Conservation (phyloP, 2,329 filamentous ascomycete species). For the Zelopaecilomyces penicillatus region DNA sequence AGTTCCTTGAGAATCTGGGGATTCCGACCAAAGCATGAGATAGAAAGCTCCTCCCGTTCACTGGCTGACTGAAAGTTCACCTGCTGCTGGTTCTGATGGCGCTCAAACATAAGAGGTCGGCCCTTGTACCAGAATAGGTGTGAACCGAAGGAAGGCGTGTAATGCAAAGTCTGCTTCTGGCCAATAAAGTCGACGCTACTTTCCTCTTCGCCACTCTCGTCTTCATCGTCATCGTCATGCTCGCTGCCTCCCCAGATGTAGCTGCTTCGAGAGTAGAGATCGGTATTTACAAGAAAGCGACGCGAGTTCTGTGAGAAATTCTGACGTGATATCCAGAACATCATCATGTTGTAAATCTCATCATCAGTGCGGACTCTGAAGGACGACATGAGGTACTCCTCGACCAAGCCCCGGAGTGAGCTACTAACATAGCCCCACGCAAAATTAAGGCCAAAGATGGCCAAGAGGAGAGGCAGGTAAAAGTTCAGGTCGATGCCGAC, state of each 20-base stretch:
- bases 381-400: conserved; percentile 52
- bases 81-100: conserved; percentile 39
- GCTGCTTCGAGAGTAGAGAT: conserved; percentile 45
- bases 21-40: conserved; percentile 54
- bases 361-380: conserved; percentile 61
- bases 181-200: conserved; percentile 25
- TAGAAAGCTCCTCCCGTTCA: conserved; percentile 49
- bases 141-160: conserved; percentile 58
- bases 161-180: conserved; percentile 44
- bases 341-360: conserved; percentile 64
- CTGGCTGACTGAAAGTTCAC: conserved; percentile 31
- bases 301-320: conserved; percentile 50
- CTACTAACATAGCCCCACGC: conserved; percentile 44
- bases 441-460: conserved; percentile 40
- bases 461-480: conserved; percentile 51
- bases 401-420: conserved; percentile 39
- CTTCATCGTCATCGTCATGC: conserved; percentile 39
- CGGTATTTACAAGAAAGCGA: conserved; percentile 57
- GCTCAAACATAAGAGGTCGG: conserved; percentile 48
- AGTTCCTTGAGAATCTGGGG: conserved; percentile 54
- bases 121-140: conserved; percentile 62
- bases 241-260: conserved; percentile 35
- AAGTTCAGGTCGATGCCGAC: conserved; percentile 53
- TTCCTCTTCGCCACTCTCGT: conserved; percentile 25
- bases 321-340: conserved; percentile 60